Percentiles rank a stretch among this genome's conserved stretches.
Evolutionary conservation across 2,329 filamentous ascomycete genomes (phyloP).

Genomic region (Ilyonectria sp.): DNA sequence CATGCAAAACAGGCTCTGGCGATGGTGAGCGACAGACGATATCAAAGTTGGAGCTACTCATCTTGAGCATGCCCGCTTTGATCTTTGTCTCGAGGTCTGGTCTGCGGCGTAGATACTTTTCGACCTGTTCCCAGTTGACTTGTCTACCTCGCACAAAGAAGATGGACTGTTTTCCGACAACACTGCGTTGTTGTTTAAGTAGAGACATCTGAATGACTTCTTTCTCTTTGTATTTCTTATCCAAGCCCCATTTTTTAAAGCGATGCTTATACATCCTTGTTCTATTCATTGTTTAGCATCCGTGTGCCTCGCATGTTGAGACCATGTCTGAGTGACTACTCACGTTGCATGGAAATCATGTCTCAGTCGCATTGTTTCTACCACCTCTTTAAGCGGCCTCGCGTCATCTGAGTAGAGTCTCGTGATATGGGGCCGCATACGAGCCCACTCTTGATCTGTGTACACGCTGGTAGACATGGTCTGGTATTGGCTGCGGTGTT

Average conservation of each 20-base stretch:
- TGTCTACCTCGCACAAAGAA: constrained; percentile 4
- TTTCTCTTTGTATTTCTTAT: constrained; percentile 13
- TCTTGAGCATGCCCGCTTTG: constrained; percentile 13
- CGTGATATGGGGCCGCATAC: constrained; percentile 9
- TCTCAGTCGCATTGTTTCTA: constrained; percentile 2
- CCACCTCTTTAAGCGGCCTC: constrained; percentile 10
- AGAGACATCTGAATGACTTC: constrained; percentile 13
- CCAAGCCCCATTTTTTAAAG: constrained; percentile 6
- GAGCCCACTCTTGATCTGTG: constrained; percentile 1
- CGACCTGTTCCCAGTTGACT: constrained; percentile 7
- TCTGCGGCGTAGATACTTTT: constrained; percentile 9
- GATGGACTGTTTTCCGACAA: constrained; percentile 1
- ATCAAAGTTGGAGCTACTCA: neutral
- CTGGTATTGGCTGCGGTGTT: neutral
- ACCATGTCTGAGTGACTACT: neutral
- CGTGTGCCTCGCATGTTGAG: neutral
- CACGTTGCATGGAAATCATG: constrained; percentile 11
- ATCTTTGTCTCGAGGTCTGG: constrained; percentile 8
- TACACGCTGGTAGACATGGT: neutral
- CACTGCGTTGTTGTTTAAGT: constrained; percentile 4
- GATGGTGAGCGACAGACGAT: constrained; percentile 10
- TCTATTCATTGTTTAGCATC: constrained; percentile 2
- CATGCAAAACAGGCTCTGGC: constrained; percentile 3
- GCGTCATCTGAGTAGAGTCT: constrained; percentile 5
- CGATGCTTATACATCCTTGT: constrained; percentile 8